Evolutionary conservation across 1,284 basidiomycete genomes (phyloP).

Genomic region (Ceratobasidium sp.): DNA sequence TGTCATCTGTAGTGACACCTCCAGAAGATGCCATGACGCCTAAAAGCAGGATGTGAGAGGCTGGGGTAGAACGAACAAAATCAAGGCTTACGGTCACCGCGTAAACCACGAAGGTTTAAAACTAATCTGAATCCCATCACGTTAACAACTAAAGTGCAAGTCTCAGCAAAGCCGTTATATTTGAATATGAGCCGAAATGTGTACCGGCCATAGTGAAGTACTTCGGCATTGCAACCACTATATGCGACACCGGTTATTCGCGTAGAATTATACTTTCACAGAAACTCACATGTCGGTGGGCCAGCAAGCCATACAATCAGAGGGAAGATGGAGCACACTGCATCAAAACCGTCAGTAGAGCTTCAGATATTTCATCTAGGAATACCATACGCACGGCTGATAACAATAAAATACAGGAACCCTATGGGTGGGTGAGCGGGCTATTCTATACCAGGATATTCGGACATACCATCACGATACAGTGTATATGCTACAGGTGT

Average conservation of each 20-base stretch:
- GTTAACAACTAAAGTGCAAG: constrained; percentile 37
- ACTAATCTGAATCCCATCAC: constrained; percentile 43
- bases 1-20: constrained; percentile 20
- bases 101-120: constrained; percentile 40
- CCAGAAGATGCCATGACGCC: constrained; percentile 36
- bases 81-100: constrained; percentile 27
- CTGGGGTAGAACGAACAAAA: neutral
- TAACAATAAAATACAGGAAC: constrained; percentile 43
- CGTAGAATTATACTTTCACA: neutral
- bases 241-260: neutral
- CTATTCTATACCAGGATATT: neutral
- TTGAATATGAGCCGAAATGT: neutral
- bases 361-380: neutral
- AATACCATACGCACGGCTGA: constrained; percentile 25
- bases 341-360: neutral
- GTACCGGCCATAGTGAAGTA: constrained; percentile 31
- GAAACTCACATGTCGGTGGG: constrained; percentile 20
- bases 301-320: constrained; percentile 42
- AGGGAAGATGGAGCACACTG: constrained; percentile 43
- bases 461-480: constrained; percentile 41
- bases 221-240: constrained; percentile 42
- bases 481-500: constrained; percentile 43
- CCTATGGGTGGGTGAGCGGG: neutral
- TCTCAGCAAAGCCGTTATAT: neutral
- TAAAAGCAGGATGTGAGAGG: neutral